Percentiles rank a stretch among this genome's conserved stretches.
These are phyloP conservation scores for Exophiala lecanii-corni DNA, from an alignment of 2,329 filamentous ascomycete genomes.

Conservation along the genomic window DNA sequence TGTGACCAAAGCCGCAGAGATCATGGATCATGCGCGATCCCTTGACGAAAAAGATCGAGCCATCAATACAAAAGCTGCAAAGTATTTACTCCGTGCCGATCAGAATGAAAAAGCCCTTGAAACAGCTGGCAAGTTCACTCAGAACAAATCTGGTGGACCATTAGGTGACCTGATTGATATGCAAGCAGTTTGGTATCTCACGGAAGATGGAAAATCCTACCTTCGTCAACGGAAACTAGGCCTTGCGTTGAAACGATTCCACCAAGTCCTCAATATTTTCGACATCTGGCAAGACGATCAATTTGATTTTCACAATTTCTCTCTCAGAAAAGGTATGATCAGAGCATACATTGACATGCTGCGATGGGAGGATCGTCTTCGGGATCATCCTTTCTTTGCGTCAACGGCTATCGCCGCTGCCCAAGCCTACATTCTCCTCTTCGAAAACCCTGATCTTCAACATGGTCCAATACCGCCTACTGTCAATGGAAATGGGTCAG, in stretches of 20 bases:
- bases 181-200: slow-evolving; percentile 97
- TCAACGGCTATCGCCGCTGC: slow-evolving; percentile 77
- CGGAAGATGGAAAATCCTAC: slow-evolving; percentile 89
- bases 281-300: slow-evolving; percentile 98
- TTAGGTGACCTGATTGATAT: slow-evolving; percentile 91
- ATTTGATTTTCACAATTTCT: slow-evolving; percentile 98
- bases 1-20: slow-evolving; percentile 69
- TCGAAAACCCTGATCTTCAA: slow-evolving; percentile 65
- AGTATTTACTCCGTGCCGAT: slow-evolving; percentile 91
- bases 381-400: slow-evolving; percentile 89
- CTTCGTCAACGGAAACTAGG: slow-evolving; percentile 75
- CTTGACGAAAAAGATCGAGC: slow-evolving; percentile 89
- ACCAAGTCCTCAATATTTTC: slow-evolving; percentile 84
- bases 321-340: slow-evolving; percentile 92
- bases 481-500: slow-evolving; percentile 44
- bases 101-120: slow-evolving; percentile 80
- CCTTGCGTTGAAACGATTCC: slow-evolving; percentile 87
- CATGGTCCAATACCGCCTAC: slow-evolving; percentile 59
- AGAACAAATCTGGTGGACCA: slow-evolving; percentile 85
- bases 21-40: slow-evolving; percentile 81
- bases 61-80: slow-evolving; percentile 97
- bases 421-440: slow-evolving; percentile 71
- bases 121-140: slow-evolving; percentile 90
- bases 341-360: slow-evolving; percentile 94
- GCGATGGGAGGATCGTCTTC: slow-evolving; percentile 86